A percentile compares a stretch with the other conserved stretches of the same genome.
Evolutionary conservation across 1,139 yeast species (phyloP).

Genomic region (Debaryomycetaceae sp.): DNA sequence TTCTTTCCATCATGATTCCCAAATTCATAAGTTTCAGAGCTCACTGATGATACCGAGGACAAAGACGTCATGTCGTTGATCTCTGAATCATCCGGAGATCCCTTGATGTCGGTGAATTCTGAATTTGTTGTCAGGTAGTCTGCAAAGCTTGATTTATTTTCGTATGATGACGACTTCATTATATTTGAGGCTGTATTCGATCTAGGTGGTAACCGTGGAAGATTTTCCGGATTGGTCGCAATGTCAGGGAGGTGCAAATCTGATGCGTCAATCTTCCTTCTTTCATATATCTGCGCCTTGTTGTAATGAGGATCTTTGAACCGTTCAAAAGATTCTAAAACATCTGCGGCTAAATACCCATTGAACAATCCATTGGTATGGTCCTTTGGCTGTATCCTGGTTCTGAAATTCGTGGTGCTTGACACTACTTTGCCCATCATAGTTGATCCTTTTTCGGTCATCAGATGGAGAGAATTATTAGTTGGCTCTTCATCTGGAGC

Average conservation of each 20-base stretch:
- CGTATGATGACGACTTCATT: background rate
- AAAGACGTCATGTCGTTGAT: background rate
- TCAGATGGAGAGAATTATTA: background rate
- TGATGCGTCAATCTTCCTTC: conserved; percentile 15
- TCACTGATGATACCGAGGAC: background rate
- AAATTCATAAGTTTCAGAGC: background rate
- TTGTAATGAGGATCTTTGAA: conserved; percentile 27
- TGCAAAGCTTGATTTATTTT: background rate
- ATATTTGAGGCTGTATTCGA: conserved; percentile 13
- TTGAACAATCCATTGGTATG: conserved; percentile 29
- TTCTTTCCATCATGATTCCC: background rate
- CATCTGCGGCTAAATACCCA: conserved; percentile 31
- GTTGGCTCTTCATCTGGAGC: conserved; percentile 1
- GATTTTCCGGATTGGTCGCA: conserved; percentile 1
- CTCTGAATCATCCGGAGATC: background rate
- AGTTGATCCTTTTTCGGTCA: background rate
- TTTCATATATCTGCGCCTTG: conserved; percentile 26
- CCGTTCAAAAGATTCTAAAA: conserved; percentile 27
- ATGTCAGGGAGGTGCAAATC: conserved; percentile 16
- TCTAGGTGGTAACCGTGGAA: conserved; percentile 34
- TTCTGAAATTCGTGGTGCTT: conserved; percentile 23
- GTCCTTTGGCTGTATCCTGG: conserved; percentile 16
- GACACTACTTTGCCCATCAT: conserved; percentile 21
- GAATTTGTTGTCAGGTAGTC: background rate
- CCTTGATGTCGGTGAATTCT: background rate